Conservation (phyloP, 2,329 filamentous ascomycete species). For the Aspergillus phoenicis region DNA sequence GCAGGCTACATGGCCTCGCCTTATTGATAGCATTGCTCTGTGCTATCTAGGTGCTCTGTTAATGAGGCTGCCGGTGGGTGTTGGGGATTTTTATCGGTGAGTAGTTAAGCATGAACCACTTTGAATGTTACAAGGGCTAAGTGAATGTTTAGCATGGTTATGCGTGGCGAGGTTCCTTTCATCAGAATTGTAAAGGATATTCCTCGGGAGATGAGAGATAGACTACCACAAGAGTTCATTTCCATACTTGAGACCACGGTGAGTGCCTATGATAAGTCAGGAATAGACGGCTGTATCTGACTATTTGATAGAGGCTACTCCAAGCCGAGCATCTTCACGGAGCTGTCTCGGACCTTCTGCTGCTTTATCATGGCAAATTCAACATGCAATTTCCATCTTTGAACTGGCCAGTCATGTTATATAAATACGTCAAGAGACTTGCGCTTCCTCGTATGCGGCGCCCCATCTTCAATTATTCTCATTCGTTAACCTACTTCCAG, state of each 20-base stretch:
- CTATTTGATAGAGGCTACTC: conserved; percentile 37
- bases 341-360: conserved; percentile 62
- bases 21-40: conserved; percentile 74
- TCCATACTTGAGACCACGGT: conserved; percentile 45
- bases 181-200: conserved; percentile 59
- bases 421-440: conserved; percentile 70
- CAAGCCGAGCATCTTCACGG: conserved; percentile 63
- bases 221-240: conserved; percentile 46
- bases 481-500: conserved; percentile 13
- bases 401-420: conserved; percentile 69
- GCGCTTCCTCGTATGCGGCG: conserved; percentile 69
- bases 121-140: conserved; percentile 3
- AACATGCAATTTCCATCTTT: conserved; percentile 71
- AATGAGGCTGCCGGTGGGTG: conserved; percentile 72
- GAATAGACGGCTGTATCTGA: conserved; percentile 5
- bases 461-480: background rate
- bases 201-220: conserved; percentile 49
- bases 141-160: conserved; percentile 35
- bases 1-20: conserved; percentile 57
- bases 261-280: conserved; percentile 5
- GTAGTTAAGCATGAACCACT: conserved; percentile 1
- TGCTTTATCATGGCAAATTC: conserved; percentile 68
- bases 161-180: conserved; percentile 75
- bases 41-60: conserved; percentile 80
- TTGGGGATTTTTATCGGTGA: conserved; percentile 67